Evolutionary conservation across 1,284 basidiomycete species (phyloP), one percentile per base, ranked within the genome.

Genomic region (Ceratobasidium sp.): DNA sequence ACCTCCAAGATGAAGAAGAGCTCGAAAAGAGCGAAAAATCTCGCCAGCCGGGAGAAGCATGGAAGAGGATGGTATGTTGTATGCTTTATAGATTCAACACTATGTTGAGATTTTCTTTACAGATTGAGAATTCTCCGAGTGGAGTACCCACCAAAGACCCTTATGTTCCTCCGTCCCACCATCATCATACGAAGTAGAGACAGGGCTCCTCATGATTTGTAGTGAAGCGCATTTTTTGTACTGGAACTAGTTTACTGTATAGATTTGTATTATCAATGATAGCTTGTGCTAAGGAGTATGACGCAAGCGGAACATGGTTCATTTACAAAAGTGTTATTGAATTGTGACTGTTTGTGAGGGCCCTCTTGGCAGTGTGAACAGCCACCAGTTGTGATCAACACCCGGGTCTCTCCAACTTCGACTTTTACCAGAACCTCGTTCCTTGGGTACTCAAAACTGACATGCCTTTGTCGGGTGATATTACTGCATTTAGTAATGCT

Each of bases 21-120:
- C 78, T 83, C 9, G 87, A 86, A 75, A 89, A 84, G 76, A 86
- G 87, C 70, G 87, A 82, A 76, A 82, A 83, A 53, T 65, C 62
- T 39, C 46, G 62, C n/a, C 21, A 30, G 12, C 62, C 62, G 3
- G 62, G 46, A 3, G 62, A 65, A 23, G 62, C 62, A 9, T 65
- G 62, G 62, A 65, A 65, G 23, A 46, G 34, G 53, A 65, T 65
- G 62, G 62, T 65, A 32, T 39, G 48, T n/a, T n/a, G n/a, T n/a
- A n/a, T n/a, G n/a, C n/a, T n/a, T n/a, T n/a, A n/a, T n/a, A n/a
- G n/a, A n/a, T n/a, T n/a, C n/a, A n/a, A n/a, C n/a, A n/a, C n/a
- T n/a, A n/a, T n/a, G n/a, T n/a, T n/a, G n/a, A n/a, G n/a, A n/a
- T n/a, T n/a, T n/a, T n/a, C 2, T 53, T 10, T 28, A 10, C 14